These are phyloP conservation scores for Fusarium sp. DNA, from an alignment of 2,329 filamentous ascomycete genomes.

Conservation along the genomic window DNA sequence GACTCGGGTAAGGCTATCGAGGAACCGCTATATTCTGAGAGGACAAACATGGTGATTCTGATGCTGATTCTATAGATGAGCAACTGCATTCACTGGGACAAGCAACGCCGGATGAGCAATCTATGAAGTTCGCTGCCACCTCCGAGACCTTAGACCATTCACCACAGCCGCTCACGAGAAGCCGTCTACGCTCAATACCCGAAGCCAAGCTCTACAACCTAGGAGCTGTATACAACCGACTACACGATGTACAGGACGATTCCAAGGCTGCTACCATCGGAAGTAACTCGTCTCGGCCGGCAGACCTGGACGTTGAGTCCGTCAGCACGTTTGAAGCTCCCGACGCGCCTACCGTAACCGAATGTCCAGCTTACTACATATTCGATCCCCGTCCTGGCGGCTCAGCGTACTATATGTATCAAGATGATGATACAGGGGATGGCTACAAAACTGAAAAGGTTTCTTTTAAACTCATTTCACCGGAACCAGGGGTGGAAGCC, in stretches of 20 bases:
- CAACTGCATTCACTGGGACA: background rate
- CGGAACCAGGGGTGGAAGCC: conserved; percentile 8
- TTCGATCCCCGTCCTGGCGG: conserved; percentile 29
- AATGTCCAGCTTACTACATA: conserved; percentile 32
- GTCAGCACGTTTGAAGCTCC: background rate
- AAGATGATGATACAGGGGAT: conserved; percentile 12
- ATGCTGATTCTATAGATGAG: background rate
- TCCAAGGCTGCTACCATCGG: conserved; percentile 38
- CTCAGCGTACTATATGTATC: conserved; percentile 33
- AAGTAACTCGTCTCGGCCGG: conserved; percentile 13
- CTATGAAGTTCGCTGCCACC: background rate
- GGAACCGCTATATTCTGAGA: background rate
- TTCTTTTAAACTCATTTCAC: conserved; percentile 20
- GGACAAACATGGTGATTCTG: background rate
- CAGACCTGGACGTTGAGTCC: conserved; percentile 14
- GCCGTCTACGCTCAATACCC: conserved; percentile 20
- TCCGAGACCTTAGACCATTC: background rate
- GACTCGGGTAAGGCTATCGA: conserved; percentile 1
- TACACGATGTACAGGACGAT: conserved; percentile 7
- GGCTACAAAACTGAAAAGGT: conserved; percentile 22
- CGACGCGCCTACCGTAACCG: background rate
- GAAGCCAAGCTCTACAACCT: conserved; percentile 27
- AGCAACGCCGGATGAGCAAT: background rate
- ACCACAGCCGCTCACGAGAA: conserved; percentile 28
- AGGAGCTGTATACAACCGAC: conserved; percentile 8